These are phyloP conservation scores for Candida dajiaensis DNA, from an alignment of 805 yeast genomes.

Conservation along the genomic window DNA sequence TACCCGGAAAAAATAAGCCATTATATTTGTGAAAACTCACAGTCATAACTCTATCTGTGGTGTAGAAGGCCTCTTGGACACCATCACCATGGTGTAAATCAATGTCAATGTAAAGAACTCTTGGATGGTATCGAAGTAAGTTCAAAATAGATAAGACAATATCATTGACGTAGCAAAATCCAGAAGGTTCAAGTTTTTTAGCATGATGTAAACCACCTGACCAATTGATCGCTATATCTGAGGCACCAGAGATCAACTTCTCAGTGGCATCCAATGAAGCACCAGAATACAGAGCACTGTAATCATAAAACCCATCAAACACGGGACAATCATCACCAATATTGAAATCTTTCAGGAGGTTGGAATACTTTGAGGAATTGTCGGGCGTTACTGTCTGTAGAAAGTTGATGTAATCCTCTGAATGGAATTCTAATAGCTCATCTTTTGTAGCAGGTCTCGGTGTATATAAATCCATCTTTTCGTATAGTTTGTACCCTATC, in stretches of 20 bases:
- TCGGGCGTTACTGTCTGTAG: conserved; percentile 88
- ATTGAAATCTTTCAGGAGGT: conserved; percentile 87
- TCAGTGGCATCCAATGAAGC: conserved; percentile 90
- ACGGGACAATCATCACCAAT: conserved; percentile 95
- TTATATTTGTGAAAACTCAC: conserved; percentile 79
- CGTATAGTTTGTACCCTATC: conserved; percentile 94
- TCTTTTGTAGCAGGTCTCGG: conserved; percentile 98
- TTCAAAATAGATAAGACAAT: conserved; percentile 82
- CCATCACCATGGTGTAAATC: conserved; percentile 96
- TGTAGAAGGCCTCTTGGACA: conserved; percentile 89
- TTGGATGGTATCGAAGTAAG: conserved; percentile 72
- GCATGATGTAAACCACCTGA: conserved; percentile 95
- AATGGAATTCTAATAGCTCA: conserved; percentile 97
- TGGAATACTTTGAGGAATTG: conserved; percentile 77
- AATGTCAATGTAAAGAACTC: conserved; percentile 83
- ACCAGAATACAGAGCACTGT: conserved; percentile 77
- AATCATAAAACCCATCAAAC: conserved; percentile 72
- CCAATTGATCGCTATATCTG: conserved; percentile 90
- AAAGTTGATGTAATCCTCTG: conserved; percentile 95
- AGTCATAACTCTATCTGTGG: conserved; percentile 89
- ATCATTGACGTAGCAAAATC: conserved; percentile 88
- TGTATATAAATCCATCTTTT: conserved; percentile 88
- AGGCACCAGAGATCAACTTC: conserved; percentile 70
- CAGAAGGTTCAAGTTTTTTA: conserved; percentile 82
- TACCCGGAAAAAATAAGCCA: conserved; percentile 91